These are phyloP conservation scores for Apiospora rasikravindrae DNA, from an alignment of 2,329 filamentous ascomycete species.

Conservation along the genomic window DNA sequence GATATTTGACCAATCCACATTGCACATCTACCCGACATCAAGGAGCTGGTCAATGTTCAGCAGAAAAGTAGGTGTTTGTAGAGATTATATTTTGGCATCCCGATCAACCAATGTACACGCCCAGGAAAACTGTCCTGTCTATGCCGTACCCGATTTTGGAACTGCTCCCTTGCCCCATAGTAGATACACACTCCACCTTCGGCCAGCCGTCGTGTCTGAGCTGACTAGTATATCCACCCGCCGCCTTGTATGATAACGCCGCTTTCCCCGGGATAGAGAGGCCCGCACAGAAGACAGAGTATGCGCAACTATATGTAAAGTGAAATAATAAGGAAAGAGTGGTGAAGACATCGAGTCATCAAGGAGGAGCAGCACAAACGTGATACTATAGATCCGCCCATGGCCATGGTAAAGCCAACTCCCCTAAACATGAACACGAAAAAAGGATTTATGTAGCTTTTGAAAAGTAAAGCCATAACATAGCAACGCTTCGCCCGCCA, in stretches of 20 bases:
- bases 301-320: constrained; percentile 11
- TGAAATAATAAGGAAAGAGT: background rate
- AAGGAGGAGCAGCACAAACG: constrained; percentile 4
- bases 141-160: constrained; percentile 8
- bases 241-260: constrained; percentile 11
- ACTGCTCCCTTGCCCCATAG: background rate
- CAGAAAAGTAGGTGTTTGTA: background rate
- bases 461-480: background rate
- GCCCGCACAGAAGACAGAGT: background rate
- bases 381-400: background rate
- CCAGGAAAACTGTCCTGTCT: background rate
- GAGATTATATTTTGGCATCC: constrained; percentile 5
- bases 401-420: background rate
- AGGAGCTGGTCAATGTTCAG: background rate
- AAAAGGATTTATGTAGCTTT: background rate
- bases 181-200: background rate
- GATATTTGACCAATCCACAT: background rate
- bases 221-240: constrained; percentile 11
- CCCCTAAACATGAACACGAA: constrained; percentile 12
- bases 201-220: constrained; percentile 14
- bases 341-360: constrained; percentile 6
- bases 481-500: constrained; percentile 8
- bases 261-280: background rate
- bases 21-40: background rate
- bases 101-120: background rate